Evolutionary conservation across 208 protist genomes (phyloP).

Genomic region (Leishmania tarentolae): DNA sequence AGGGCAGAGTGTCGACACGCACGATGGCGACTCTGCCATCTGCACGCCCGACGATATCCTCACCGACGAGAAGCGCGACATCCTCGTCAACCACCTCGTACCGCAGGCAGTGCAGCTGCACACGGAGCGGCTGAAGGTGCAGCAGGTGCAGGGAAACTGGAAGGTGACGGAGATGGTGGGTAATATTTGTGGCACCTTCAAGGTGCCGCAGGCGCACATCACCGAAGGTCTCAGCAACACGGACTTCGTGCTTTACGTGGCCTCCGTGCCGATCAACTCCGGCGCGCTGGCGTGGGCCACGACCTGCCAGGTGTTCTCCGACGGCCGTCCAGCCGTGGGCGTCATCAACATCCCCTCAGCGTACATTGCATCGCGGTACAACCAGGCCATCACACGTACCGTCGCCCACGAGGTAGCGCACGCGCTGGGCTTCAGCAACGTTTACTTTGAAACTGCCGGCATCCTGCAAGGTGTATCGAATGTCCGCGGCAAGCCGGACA

Average conservation of each 20-base stretch:
- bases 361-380: too few species aligned
- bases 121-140: constrained; percentile 42
- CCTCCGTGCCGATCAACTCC: constrained; percentile 17
- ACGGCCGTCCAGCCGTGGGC: too few species aligned
- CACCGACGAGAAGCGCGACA: constrained; percentile 33
- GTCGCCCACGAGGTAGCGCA: too few species aligned
- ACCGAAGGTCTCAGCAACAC: constrained; percentile 38
- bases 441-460: too few species aligned
- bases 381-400: too few species aligned
- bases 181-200: background rate
- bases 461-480: too few species aligned
- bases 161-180: constrained; percentile 13
- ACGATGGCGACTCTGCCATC: constrained; percentile 16
- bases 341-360: too few species aligned
- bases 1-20: constrained; percentile 20
- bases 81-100: constrained; percentile 39
- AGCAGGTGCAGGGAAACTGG: constrained; percentile 20
- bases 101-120: constrained; percentile 54
- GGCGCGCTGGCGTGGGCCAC: too few species aligned
- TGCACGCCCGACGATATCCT: constrained; percentile 43
- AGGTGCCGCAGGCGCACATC: constrained; percentile 29
- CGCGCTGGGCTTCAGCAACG: too few species aligned
- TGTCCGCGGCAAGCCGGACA: too few species aligned
- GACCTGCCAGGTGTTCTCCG: too few species aligned
- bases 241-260: constrained; percentile 68